These are phyloP conservation scores for Colletotrichum sp. DNA, from an alignment of 2,329 filamentous ascomycete species.

Conservation along the genomic window DNA sequence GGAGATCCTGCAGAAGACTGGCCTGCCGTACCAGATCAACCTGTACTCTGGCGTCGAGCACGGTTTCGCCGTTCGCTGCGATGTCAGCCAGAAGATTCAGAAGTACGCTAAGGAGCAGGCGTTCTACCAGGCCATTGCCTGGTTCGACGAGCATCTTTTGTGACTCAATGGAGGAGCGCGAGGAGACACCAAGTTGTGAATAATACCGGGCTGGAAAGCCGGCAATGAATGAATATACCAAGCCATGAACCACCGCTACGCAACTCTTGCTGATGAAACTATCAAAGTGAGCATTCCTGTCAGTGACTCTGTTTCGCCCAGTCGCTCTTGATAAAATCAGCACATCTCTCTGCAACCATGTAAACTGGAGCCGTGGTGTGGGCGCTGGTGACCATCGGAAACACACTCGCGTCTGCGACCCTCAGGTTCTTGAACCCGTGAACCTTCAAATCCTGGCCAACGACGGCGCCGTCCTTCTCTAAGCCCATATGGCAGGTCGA, in stretches of 20 bases:
- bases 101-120: constrained; percentile 82
- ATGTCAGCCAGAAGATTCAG: constrained; percentile 59
- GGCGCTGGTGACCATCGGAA: constrained; percentile 30
- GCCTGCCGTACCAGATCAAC: constrained; percentile 75
- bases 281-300: not conserved
- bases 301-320: not conserved
- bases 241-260: not conserved
- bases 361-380: constrained; percentile 33
- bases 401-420: constrained; percentile 31
- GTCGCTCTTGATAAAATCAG: constrained; percentile 30
- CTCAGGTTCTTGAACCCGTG: constrained; percentile 23
- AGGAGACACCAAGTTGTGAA: not conserved
- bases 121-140: constrained; percentile 76
- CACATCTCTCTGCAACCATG: constrained; percentile 35
- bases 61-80: constrained; percentile 76
- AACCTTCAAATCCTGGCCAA: constrained; percentile 18
- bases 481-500: constrained; percentile 24
- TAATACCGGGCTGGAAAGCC: not conserved
- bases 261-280: not conserved
- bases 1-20: constrained; percentile 61
- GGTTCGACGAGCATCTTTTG: constrained; percentile 71
- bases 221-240: not conserved
- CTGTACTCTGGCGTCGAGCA: constrained; percentile 75
- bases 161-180: constrained; percentile 22
- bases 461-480: constrained; percentile 11